These are phyloP conservation scores for Pleurotus tuber-regium DNA, from an alignment of 768 basidiomycete species.

Conservation along the genomic window DNA sequence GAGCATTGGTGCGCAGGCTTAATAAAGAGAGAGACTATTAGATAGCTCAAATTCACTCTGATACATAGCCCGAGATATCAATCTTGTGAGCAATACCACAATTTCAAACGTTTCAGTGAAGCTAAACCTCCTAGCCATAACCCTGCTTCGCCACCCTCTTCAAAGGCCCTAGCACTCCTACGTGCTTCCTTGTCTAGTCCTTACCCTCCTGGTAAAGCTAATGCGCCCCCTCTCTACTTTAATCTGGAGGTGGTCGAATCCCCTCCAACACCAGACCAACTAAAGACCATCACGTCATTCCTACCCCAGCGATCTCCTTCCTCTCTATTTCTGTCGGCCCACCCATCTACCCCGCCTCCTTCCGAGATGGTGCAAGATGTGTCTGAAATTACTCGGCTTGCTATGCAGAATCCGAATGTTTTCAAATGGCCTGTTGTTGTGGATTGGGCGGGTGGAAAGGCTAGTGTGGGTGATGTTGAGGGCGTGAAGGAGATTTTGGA, in stretches of 20 bases:
- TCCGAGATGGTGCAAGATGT: slow-evolving; percentile 37
- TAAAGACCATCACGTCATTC: slow-evolving; percentile 65
- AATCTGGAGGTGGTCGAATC: slow-evolving; percentile 71
- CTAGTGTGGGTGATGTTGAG: slow-evolving; percentile 63
- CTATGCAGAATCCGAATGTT: slow-evolving; percentile 50
- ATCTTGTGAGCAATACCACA: slow-evolving; percentile 12
- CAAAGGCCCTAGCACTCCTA: slow-evolving; percentile 57
- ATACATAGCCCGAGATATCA: slow-evolving; percentile 13
- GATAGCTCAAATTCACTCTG: too few species aligned
- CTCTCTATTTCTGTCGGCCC: slow-evolving; percentile 57
- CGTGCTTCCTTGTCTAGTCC: slow-evolving; percentile 55
- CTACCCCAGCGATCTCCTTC: slow-evolving; percentile 40
- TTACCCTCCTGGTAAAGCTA: slow-evolving; percentile 52
- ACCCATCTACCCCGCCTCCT: slow-evolving; percentile 45
- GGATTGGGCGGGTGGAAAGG: slow-evolving; percentile 68
- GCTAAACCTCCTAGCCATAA: slow-evolving; percentile 48
- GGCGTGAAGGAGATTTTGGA: slow-evolving; percentile 71
- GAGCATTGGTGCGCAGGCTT: slow-evolving; percentile 10
- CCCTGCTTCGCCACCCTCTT: slow-evolving; percentile 62
- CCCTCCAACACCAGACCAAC: slow-evolving; percentile 68
- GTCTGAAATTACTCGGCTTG: slow-evolving; percentile 48
- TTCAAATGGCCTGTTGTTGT: slow-evolving; percentile 82
- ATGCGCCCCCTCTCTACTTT: slow-evolving; percentile 57
- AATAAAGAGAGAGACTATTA: too few species aligned
- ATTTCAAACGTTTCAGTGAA: neutral